phyloP scores from a whole-genome alignment of 2,329 filamentous ascomycete genomes.

The Colletotrichum sp. region DNA sequence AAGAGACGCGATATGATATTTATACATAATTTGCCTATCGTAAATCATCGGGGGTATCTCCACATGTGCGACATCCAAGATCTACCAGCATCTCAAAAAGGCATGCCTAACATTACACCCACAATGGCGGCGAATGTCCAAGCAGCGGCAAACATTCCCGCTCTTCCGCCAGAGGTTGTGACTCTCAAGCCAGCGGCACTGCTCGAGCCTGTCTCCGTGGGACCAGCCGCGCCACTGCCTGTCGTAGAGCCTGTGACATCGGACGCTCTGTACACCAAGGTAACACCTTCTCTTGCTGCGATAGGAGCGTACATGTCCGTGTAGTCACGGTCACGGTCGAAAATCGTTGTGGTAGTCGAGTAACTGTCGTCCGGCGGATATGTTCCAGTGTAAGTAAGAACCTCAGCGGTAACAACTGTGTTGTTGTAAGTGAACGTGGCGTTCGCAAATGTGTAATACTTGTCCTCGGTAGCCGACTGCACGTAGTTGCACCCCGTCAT shows the following conservation, averaged over 20 bases:
- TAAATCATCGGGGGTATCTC: not conserved
- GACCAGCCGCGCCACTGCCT: not conserved
- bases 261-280: not conserved
- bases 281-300: not conserved
- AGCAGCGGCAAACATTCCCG: not conserved
- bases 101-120: not conserved
- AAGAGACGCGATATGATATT: not conserved
- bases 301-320: not conserved
- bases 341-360: not conserved
- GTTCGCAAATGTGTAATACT: not conserved
- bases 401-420: not conserved
- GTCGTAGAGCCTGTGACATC: not conserved
- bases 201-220: not conserved
- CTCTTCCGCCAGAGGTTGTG: not conserved
- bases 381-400: not conserved
- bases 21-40: not conserved
- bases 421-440: conserved; percentile 10
- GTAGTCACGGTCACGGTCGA: not conserved
- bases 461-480: not conserved
- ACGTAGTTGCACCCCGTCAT: not conserved
- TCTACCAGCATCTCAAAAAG: not conserved
- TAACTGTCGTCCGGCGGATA: not conserved
- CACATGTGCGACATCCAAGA: not conserved
- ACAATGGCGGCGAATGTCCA: not conserved
- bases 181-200: not conserved